phyloP scores from a whole-genome alignment of 2,329 filamentous ascomycete species.

The Xylaria sp. region DNA sequence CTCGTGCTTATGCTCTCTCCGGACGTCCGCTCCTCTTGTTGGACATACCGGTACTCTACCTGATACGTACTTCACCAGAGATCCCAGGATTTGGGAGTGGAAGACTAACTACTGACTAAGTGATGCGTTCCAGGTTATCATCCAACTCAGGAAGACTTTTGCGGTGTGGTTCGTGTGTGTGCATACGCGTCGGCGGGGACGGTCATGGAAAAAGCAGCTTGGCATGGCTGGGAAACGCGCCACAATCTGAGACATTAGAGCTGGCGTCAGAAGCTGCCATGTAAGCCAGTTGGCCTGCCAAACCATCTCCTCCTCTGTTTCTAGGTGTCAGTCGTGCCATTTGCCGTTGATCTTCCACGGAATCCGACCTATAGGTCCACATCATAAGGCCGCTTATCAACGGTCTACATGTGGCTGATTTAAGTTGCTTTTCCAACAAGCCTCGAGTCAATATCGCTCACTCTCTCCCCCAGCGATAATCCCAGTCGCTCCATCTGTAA shows the following conservation, averaged over 20 bases:
- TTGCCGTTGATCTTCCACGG: not conserved
- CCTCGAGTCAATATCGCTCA: constrained; percentile 9
- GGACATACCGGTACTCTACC: constrained; percentile 22
- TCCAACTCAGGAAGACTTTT: constrained; percentile 1
- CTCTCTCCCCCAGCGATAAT: constrained; percentile 5
- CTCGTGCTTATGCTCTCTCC: constrained; percentile 4
- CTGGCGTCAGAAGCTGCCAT: constrained; percentile 24
- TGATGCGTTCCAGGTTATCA: not conserved
- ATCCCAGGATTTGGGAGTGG: not conserved
- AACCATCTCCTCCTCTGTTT: constrained; percentile 12
- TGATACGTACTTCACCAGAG: constrained; percentile 23
- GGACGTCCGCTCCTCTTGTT: constrained; percentile 30
- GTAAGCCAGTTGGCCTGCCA: constrained; percentile 26
- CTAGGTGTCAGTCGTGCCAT: not conserved
- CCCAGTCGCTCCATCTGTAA: not conserved
- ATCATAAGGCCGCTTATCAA: constrained; percentile 11
- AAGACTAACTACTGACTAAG: constrained; percentile 4
- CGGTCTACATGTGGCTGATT: constrained; percentile 8
- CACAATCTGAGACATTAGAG: constrained; percentile 23
- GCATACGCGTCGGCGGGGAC: constrained; percentile 29
- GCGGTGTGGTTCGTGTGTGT: constrained; percentile 11
- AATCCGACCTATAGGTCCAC: constrained; percentile 1
- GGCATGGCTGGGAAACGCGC: constrained; percentile 11
- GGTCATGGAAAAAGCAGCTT: constrained; percentile 22
- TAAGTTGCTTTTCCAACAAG: constrained; percentile 21